phyloP scores from a whole-genome alignment of 495 filamentous ascomycete genomes.

The Aspergillus heteromorphus region DNA sequence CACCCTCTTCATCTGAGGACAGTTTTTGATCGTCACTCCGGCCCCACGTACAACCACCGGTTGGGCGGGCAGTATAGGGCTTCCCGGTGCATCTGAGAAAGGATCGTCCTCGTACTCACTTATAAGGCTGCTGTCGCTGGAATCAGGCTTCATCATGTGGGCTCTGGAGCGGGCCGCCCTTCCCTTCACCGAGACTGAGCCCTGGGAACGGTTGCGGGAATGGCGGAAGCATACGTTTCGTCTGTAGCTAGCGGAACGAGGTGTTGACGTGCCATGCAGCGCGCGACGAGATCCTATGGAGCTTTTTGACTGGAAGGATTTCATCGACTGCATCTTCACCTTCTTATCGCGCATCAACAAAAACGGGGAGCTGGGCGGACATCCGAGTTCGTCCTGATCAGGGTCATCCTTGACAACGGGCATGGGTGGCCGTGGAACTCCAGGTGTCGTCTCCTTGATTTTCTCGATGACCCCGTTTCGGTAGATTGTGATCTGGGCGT shows the following conservation, averaged over 20 bases:
- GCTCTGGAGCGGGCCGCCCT: conserved; percentile 11
- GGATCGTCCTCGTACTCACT: conserved; percentile 16
- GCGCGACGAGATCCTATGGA: conserved; percentile 55
- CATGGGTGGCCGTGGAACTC: conserved; percentile 17
- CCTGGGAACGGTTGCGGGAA: conserved; percentile 39
- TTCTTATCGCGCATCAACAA: conserved; percentile 32
- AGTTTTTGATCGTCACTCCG: conserved; percentile 21
- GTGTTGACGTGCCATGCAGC: conserved; percentile 41
- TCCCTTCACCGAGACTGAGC: conserved; percentile 25
- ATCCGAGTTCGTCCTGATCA: conserved; percentile 9
- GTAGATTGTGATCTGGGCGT: conserved; percentile 64
- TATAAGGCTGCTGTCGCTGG: conserved; percentile 27
- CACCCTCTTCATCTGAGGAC: conserved; percentile 33
- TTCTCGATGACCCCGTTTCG: conserved; percentile 25
- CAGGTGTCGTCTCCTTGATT: neutral
- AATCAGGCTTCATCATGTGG: conserved; percentile 18
- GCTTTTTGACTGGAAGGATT: conserved; percentile 34
- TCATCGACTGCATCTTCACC: conserved; percentile 31
- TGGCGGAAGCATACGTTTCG: conserved; percentile 79
- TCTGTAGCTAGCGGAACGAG: conserved; percentile 59
- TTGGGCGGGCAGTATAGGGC: conserved; percentile 37
- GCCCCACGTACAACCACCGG: conserved; percentile 33
- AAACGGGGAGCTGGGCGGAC: conserved; percentile 26
- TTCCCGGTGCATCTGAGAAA: conserved; percentile 22
- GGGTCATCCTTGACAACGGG: conserved; percentile 21